Base-by-base conservation (phyloP, 2,329 filamentous ascomycete genomes). In the Fragosphaeria purpurea region DNA sequence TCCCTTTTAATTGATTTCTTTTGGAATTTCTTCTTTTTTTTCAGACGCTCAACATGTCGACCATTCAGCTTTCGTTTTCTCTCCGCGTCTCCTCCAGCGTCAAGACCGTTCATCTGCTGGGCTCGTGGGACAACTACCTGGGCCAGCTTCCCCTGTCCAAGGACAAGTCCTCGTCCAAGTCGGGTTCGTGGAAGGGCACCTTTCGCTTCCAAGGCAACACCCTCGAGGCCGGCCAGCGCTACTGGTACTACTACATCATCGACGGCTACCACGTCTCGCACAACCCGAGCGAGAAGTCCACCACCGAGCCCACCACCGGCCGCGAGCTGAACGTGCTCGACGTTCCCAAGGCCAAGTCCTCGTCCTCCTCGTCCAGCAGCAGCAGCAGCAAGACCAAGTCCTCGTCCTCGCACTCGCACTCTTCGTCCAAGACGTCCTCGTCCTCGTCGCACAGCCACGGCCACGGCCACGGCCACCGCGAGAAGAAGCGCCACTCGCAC, bases 161-260 rank as follows among this genome's bases (percentile, higher is more conserved):
- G 75, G 88, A 95, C 70, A 83, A 80, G 74, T 72, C 76, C 64
- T 79, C 85, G 46, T 83, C 84, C 71, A 95, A 95, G 77, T 82
- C 85, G 51, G 89, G 89, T 65, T 86, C 86, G 61, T 97, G 91
- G 89, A 87, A 90, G 69, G 93, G 91, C 65, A 94, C 88, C 63
- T 96, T 98, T 77, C 85, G 88, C 73, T 96, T 98, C 75, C 86
- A 93, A 72, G 85, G 85, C 66, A 73, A 81, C 56, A 91, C 88
- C 54, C 80, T 97, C 62, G 83, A 91, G 75, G 77, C 88, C 62
- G 89, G 91, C 67, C 83, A 88, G 67, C 85, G 91, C 67, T 97
- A 97, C 82, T 98, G 93, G 93, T 98, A 97, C 83, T 98, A 98
- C 82, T 98, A 96, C 79, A 96, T 97, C 82, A 93, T 97, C 70